These are phyloP conservation scores for Neurospora sp. DNA, from an alignment of 495 filamentous ascomycete species.

Conservation along the genomic window DNA sequence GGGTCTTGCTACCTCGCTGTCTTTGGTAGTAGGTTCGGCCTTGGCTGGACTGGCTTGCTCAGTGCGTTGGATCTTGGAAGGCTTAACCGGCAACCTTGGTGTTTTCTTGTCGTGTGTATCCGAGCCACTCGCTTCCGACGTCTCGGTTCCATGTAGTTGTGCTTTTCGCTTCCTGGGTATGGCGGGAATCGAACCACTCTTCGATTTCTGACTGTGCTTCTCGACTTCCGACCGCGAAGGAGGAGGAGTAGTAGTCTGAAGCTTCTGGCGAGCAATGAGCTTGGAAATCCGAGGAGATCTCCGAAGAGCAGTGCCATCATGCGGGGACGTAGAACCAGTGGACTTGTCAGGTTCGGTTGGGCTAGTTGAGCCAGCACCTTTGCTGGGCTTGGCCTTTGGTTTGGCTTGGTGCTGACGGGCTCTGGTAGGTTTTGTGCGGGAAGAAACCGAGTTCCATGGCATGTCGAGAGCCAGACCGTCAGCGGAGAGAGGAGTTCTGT, in stretches of 20 bases:
- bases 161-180: not conserved
- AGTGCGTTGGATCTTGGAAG: not conserved
- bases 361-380: not conserved
- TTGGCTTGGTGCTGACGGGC: not conserved
- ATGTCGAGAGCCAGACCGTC: not conserved
- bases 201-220: not conserved
- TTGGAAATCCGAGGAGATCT: not conserved
- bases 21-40: not conserved
- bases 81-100: not conserved
- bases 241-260: not conserved
- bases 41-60: not conserved
- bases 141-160: not conserved
- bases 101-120: not conserved
- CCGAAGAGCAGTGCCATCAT: not conserved
- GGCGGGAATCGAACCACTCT: not conserved
- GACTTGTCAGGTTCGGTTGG: not conserved
- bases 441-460: not conserved
- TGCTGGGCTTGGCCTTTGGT: not conserved
- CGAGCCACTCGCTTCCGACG: not conserved
- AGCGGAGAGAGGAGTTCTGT: not conserved
- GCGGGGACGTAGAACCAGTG: not conserved
- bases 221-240: not conserved
- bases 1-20: not conserved
- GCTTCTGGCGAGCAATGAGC: not conserved
- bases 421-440: not conserved